phyloP scores from a whole-genome alignment of 495 filamentous ascomycete species.

The Penicillium steckii region DNA sequence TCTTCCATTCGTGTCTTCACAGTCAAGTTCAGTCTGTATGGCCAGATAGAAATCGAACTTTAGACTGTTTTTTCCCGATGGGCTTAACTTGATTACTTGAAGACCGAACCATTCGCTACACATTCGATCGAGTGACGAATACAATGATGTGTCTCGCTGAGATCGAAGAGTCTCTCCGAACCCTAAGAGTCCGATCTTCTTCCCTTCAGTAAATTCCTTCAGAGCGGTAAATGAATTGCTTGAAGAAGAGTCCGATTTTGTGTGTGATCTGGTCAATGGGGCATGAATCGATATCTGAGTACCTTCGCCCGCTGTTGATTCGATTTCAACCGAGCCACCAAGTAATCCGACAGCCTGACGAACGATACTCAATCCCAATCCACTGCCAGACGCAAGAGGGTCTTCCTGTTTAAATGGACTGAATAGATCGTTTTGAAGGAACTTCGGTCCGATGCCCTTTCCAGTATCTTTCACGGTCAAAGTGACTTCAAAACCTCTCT shows the following conservation, averaged over 20 bases:
- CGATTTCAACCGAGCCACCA: constrained; percentile 27
- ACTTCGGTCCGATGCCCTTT: constrained; percentile 58
- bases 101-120: constrained; percentile 26
- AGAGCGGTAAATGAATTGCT: constrained; percentile 1
- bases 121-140: constrained; percentile 18
- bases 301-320: constrained; percentile 33
- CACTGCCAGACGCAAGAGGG: constrained; percentile 61
- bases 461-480: constrained; percentile 62
- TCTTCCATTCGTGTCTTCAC: constrained; percentile 8
- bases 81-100: constrained; percentile 9
- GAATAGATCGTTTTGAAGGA: constrained; percentile 59
- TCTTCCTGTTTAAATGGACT: constrained; percentile 72
- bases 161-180: constrained; percentile 15
- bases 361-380: constrained; percentile 59
- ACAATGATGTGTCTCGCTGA: constrained; percentile 17
- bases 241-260: neutral
- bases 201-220: constrained; percentile 6
- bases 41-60: constrained; percentile 25
- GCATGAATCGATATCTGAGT: constrained; percentile 54
- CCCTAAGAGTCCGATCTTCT: constrained; percentile 22
- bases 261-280: constrained; percentile 14
- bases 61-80: neutral
- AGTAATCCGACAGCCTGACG: constrained; percentile 28
- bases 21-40: constrained; percentile 23
- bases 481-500: constrained; percentile 16